These are phyloP conservation scores for Alternaria sp. DNA, from an alignment of 2,329 filamentous ascomycete genomes.

Conservation along the genomic window DNA sequence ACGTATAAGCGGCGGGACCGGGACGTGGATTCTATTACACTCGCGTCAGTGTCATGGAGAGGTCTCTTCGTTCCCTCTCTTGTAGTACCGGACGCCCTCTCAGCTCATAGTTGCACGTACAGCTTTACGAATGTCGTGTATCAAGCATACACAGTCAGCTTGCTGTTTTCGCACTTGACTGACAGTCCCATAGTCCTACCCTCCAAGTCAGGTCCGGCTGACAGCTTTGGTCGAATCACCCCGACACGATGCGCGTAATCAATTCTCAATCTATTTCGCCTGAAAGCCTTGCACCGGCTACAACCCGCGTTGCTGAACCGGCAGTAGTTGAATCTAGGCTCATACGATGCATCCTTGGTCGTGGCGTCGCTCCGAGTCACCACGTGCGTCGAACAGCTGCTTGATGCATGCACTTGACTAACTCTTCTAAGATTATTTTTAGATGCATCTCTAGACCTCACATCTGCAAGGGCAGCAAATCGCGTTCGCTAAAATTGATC, in stretches of 20 bases:
- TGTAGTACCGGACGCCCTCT: not conserved
- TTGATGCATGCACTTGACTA: constrained; percentile 17
- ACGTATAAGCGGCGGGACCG: not conserved
- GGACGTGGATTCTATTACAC: not conserved
- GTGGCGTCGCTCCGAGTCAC: constrained; percentile 13
- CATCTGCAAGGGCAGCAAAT: constrained; percentile 38
- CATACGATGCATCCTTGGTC: constrained; percentile 18
- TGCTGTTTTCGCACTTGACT: not conserved
- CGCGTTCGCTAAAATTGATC: constrained; percentile 38
- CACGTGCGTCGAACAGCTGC: constrained; percentile 15
- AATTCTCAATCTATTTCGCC: constrained; percentile 42
- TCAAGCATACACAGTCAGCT: not conserved
- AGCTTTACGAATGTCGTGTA: not conserved
- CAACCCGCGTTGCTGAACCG: constrained; percentile 23
- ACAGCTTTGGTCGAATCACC: constrained; percentile 24
- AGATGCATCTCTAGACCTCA: constrained; percentile 24
- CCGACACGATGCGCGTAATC: constrained; percentile 39
- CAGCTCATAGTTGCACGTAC: not conserved
- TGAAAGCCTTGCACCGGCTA: constrained; percentile 25
- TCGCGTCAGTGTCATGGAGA: not conserved
- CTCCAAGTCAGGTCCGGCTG: not conserved
- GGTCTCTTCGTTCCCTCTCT: not conserved
- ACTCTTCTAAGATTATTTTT: constrained; percentile 39
- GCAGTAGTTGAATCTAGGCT: constrained; percentile 34
- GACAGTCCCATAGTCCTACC: not conserved